Conservation (phyloP, 202 grass and related monocot species). For the Hordeum pubiflorum region DNA sequence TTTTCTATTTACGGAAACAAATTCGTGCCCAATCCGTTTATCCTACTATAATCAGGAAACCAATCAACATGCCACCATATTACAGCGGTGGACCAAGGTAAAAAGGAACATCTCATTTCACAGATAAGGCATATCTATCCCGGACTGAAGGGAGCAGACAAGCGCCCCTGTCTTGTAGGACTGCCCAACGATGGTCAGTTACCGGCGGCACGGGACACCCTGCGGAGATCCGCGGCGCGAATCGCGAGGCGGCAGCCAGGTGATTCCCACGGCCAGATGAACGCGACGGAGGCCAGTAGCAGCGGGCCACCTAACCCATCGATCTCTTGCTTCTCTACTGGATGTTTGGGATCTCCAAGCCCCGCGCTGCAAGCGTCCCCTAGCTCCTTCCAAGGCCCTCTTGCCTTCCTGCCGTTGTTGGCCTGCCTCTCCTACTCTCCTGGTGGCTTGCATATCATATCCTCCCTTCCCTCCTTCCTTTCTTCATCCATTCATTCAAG, state of each 20-base stretch:
- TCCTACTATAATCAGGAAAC: neutral
- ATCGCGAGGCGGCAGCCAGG: neutral
- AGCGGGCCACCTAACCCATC: slow-evolving; percentile 5
- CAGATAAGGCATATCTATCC: neutral
- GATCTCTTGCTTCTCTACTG: slow-evolving; percentile 20
- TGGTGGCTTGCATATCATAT: neutral
- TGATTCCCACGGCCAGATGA: neutral
- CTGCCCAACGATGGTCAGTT: neutral
- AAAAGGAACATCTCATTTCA: neutral
- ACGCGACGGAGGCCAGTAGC: neutral
- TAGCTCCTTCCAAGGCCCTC: neutral
- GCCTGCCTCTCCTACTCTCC: slow-evolving; percentile 15
- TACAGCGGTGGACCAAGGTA: neutral
- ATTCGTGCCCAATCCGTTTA: neutral
- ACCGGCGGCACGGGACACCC: neutral
- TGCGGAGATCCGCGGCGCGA: neutral
- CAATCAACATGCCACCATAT: neutral
- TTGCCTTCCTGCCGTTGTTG: slow-evolving; percentile 1
- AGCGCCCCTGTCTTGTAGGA: neutral
- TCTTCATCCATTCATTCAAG: slow-evolving; percentile 9
- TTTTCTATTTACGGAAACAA: neutral
- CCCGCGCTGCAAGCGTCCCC: slow-evolving; percentile 38
- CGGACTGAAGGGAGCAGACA: neutral
- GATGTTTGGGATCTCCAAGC: slow-evolving; percentile 33
- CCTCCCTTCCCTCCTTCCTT: slow-evolving; percentile 23